A percentile compares a stretch with the other conserved stretches of the same genome.
phyloP scores from a whole-genome alignment of 371 early-diverging fungal species.

The Mucor velutinosus region DNA sequence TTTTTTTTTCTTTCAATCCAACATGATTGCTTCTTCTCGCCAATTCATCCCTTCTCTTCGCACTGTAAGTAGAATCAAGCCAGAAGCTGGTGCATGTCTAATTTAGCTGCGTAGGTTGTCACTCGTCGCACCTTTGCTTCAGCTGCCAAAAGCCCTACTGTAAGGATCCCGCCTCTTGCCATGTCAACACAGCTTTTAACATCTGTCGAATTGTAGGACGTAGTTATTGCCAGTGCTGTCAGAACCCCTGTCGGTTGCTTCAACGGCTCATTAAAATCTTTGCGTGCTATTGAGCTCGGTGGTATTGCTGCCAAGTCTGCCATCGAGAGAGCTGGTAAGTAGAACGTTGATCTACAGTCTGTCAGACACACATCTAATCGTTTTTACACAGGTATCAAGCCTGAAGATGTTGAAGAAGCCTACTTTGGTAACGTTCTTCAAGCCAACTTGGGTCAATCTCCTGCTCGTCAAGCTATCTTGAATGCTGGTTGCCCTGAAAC shows the following conservation, averaged over 20 bases:
- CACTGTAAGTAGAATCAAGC: neutral
- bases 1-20: slow-evolving; percentile 3
- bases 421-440: slow-evolving; percentile 91
- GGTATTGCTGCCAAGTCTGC: slow-evolving; percentile 55
- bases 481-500: slow-evolving; percentile 76
- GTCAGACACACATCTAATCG: neutral
- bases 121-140: slow-evolving; percentile 36
- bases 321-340: slow-evolving; percentile 13
- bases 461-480: slow-evolving; percentile 83
- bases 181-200: neutral
- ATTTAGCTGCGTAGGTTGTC: slow-evolving; percentile 16
- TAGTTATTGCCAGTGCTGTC: slow-evolving; percentile 58
- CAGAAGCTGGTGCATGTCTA: too few species aligned
- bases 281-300: slow-evolving; percentile 72
- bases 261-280: slow-evolving; percentile 66
- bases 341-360: neutral
- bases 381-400: slow-evolving; percentile 50
- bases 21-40: slow-evolving; percentile 32
- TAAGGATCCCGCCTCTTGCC: slow-evolving; percentile 15
- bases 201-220: slow-evolving; percentile 37
- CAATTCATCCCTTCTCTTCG: slow-evolving; percentile 20
- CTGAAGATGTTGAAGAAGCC: slow-evolving; percentile 82
- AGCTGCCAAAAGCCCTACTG: slow-evolving; percentile 37
- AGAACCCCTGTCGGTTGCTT: slow-evolving; percentile 82
- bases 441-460: slow-evolving; percentile 83